Percentiles rank a stretch among this genome's conserved stretches.
Conservation (phyloP, 2,329 filamentous ascomycete species). For the Ophiostoma angusticollis region DNA sequence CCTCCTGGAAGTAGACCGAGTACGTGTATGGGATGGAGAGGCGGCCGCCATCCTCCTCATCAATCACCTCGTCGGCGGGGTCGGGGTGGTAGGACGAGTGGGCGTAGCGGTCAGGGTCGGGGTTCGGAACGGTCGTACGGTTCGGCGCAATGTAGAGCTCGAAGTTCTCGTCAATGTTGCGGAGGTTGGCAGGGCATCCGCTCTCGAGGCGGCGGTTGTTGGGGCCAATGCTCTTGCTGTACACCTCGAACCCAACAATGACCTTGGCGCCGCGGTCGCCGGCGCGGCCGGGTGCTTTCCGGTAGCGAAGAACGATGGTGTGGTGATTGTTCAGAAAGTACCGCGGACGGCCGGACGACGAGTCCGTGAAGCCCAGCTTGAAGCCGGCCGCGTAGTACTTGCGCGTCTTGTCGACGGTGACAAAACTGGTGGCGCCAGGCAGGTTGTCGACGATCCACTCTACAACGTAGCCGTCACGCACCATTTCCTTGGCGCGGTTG, state of each 20-base stretch:
- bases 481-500: slow-evolving; percentile 55
- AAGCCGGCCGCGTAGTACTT: slow-evolving; percentile 89
- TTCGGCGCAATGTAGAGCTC: slow-evolving; percentile 57
- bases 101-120: slow-evolving; percentile 30
- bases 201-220: slow-evolving; percentile 43
- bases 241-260: slow-evolving; percentile 81
- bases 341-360: slow-evolving; percentile 43
- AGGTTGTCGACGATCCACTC: slow-evolving; percentile 93
- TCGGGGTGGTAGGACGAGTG: slow-evolving; percentile 48
- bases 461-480: slow-evolving; percentile 69
- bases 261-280: slow-evolving; percentile 63
- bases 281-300: slow-evolving; percentile 53
- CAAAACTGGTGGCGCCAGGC: slow-evolving; percentile 77
- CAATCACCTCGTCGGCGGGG: slow-evolving; percentile 38
- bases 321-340: slow-evolving; percentile 82
- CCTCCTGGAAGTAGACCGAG: slow-evolving; percentile 80
- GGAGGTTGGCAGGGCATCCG: slow-evolving; percentile 57
- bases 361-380: slow-evolving; percentile 70
- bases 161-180: slow-evolving; percentile 49
- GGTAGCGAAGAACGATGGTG: slow-evolving; percentile 70
- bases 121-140: slow-evolving; percentile 37
- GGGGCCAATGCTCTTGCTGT: slow-evolving; percentile 66
- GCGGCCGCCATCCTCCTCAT: slow-evolving; percentile 50
- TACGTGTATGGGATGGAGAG: slow-evolving; percentile 75
- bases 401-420: slow-evolving; percentile 68